Evolutionary conservation across 2,329 filamentous ascomycete species (phyloP).

Genomic region (Scytalidium lignicola): DNA sequence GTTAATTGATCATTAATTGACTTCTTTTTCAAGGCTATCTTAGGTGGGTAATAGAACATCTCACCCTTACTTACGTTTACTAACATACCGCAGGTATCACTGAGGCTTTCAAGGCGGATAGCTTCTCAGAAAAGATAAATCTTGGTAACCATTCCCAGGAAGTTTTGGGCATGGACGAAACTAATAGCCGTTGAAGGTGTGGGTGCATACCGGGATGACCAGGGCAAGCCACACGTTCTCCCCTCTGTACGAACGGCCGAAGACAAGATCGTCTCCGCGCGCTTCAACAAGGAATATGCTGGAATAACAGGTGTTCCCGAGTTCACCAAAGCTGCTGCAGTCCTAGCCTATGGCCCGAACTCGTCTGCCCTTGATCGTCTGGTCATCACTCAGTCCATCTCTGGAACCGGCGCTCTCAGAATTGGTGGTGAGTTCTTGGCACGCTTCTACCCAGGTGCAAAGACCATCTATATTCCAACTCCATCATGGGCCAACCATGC

Average conservation of each 20-base stretch:
- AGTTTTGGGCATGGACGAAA: not conserved
- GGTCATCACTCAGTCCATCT: slow-evolving; percentile 96
- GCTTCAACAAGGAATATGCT: slow-evolving; percentile 94
- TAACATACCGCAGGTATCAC: slow-evolving; percentile 64
- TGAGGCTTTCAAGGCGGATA: slow-evolving; percentile 97
- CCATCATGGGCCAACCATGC: slow-evolving; percentile 98
- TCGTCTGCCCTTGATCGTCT: slow-evolving; percentile 73
- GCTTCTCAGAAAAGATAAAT: slow-evolving; percentile 94
- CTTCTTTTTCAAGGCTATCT: slow-evolving; percentile 57
- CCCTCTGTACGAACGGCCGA: slow-evolving; percentile 88
- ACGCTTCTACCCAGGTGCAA: slow-evolving; percentile 84
- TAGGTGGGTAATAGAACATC: slow-evolving; percentile 49
- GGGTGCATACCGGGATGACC: slow-evolving; percentile 95
- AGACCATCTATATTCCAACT: slow-evolving; percentile 94
- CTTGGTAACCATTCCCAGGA: slow-evolving; percentile 52
- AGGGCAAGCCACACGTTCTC: slow-evolving; percentile 96
- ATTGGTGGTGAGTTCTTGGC: slow-evolving; percentile 91
- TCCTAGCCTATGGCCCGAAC: slow-evolving; percentile 83
- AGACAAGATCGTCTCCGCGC: slow-evolving; percentile 71
- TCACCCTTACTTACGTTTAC: slow-evolving; percentile 16
- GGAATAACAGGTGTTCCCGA: slow-evolving; percentile 93
- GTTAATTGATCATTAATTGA: slow-evolving; percentile 23
- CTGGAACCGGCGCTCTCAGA: slow-evolving; percentile 90
- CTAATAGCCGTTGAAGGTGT: slow-evolving; percentile 56
- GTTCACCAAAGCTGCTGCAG: slow-evolving; percentile 87